phyloP scores from a whole-genome alignment of 768 basidiomycete genomes.

The Pleurotus platypus region DNA sequence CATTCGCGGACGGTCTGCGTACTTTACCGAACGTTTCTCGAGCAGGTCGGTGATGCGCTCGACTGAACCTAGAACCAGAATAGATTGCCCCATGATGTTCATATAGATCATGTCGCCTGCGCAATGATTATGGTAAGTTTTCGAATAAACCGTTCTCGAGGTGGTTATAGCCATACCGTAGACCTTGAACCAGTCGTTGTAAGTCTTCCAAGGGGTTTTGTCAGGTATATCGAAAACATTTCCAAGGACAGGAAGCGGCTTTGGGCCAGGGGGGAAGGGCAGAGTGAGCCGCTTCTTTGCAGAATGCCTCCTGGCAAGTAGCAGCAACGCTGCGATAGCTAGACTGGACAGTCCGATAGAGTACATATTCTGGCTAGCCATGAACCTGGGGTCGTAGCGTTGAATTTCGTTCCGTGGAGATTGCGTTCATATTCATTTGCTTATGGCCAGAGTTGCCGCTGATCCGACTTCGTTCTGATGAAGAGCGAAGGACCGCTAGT shows the following conservation, averaged over 20 bases:
- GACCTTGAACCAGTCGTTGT: background rate
- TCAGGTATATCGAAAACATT: constrained; percentile 22
- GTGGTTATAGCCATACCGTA: background rate
- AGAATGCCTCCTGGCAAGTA: too few species aligned
- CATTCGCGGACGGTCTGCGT: constrained; percentile 11
- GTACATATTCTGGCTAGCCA: too few species aligned
- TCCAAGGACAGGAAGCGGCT: constrained; percentile 21
- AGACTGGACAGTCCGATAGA: too few species aligned
- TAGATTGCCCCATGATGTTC: constrained; percentile 1
- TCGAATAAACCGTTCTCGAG: too few species aligned
- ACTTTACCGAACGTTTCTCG: constrained; percentile 11
- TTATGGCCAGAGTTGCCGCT: too few species aligned
- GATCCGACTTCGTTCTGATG: too few species aligned
- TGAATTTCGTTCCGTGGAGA: too few species aligned
- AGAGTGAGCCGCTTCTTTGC: background rate
- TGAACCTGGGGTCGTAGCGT: too few species aligned
- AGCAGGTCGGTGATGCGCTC: constrained; percentile 12
- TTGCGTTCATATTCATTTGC: too few species aligned
- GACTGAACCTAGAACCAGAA: constrained; percentile 11
- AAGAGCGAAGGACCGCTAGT: too few species aligned
- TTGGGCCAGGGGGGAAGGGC: constrained; percentile 21
- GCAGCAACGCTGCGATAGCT: too few species aligned
- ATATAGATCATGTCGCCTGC: constrained; percentile 10
- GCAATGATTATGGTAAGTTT: background rate
- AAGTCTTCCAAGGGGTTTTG: constrained; percentile 8